These are phyloP conservation scores for Piromyces finnis DNA, from an alignment of 192 early-diverging fungal genomes.

Conservation along the genomic window DNA sequence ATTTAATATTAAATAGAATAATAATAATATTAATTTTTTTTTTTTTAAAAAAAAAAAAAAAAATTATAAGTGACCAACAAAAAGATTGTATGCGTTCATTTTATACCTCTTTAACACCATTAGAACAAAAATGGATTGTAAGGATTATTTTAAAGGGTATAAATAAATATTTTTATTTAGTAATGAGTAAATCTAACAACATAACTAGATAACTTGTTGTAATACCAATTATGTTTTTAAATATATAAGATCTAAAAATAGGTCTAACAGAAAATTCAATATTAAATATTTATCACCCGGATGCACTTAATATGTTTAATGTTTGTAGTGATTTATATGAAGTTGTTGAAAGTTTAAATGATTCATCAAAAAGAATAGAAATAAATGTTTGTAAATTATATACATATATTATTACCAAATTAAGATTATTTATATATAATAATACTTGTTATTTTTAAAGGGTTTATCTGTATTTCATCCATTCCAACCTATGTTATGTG, in stretches of 20 bases:
- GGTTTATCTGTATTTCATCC: slow-evolving; percentile 32
- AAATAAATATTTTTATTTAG: no score
- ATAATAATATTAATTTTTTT: no score
- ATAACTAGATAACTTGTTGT: no score
- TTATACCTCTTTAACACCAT: slow-evolving; percentile 26
- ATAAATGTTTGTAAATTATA: not conserved
- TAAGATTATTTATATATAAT: no score
- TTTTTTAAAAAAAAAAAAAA: no score
- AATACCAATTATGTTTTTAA: no score
- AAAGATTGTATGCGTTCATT: not conserved
- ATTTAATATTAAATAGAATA: no score
- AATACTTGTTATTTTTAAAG: slow-evolving; percentile 3
- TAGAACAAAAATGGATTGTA: slow-evolving; percentile 60
- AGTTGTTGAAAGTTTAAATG: slow-evolving; percentile 29
- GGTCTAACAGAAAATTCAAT: slow-evolving; percentile 55
- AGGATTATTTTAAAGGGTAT: slow-evolving; percentile 56
- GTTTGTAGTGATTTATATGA: slow-evolving; percentile 39
- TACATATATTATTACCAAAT: no score
- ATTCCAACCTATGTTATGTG: slow-evolving; percentile 51
- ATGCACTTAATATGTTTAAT: slow-evolving; percentile 48
- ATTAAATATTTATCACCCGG: slow-evolving; percentile 42
- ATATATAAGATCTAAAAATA: slow-evolving; percentile 39
- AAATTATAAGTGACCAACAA: not conserved
- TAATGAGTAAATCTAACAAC: no score
- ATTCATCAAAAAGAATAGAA: slow-evolving; percentile 11